phyloP scores from a whole-genome alignment of 148 eudicot species.

The Silene latifolia region DNA sequence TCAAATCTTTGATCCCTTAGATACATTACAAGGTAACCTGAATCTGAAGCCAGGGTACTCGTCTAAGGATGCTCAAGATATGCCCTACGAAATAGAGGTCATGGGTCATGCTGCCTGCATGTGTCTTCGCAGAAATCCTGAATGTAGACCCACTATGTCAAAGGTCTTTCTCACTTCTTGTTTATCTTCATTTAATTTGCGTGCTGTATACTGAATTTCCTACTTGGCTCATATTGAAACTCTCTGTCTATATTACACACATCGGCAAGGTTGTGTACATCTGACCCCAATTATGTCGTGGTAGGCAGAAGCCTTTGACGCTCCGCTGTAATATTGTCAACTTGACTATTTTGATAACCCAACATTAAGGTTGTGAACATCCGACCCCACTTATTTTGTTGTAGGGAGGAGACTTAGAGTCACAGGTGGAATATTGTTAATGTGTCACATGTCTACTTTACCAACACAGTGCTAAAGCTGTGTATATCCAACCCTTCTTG shows the following conservation, averaged over 20 bases:
- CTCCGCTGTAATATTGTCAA: not conserved
- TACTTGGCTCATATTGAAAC: not conserved
- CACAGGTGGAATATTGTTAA: not conserved
- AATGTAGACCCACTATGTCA: slow-evolving; percentile 79
- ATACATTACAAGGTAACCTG: slow-evolving; percentile 36
- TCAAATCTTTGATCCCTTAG: slow-evolving; percentile 40
- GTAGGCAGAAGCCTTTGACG: not conserved
- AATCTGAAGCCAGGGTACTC: slow-evolving; percentile 35
- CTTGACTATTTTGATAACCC: not conserved
- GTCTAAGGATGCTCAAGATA: slow-evolving; percentile 34
- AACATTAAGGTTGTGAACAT: not conserved
- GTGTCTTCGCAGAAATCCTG: slow-evolving; percentile 85
- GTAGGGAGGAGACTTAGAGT: not conserved
- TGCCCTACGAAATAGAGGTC: slow-evolving; percentile 61
- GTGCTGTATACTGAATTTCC: not conserved
- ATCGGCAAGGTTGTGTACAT: no score
- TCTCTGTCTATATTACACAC: not conserved
- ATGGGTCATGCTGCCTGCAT: slow-evolving; percentile 75
- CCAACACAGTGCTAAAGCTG: no score
- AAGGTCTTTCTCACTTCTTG: slow-evolving; percentile 44
- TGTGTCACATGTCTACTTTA: not conserved
- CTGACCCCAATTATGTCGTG: not conserved
- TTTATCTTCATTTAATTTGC: not conserved
- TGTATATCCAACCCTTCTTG: not conserved
- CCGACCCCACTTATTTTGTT: not conserved